Evolutionary conservation across 2,329 filamentous ascomycete genomes (phyloP), one percentile per base, ranked within the genome.

Genomic region (Pseudogymnoascus sp.): DNA sequence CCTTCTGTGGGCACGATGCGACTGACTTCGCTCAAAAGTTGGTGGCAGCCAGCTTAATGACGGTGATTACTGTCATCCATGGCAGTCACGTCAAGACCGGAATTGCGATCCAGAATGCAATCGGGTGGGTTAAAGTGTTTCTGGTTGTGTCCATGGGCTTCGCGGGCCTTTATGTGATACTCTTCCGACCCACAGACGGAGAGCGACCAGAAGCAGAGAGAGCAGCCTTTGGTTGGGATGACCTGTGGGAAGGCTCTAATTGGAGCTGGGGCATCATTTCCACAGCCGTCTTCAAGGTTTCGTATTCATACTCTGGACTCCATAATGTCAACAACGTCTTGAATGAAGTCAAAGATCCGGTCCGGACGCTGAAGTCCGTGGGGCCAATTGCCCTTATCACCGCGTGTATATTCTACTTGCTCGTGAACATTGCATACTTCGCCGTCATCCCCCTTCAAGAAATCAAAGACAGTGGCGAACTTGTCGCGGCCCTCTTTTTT

Each of bases 241-340:
- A 75, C 0, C 65, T 88, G 0, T 88, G 84, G 83, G 76, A 81
- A 39, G 82, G 78, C 33, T 86, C 83, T 1, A 81, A 84, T 59
- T 89, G 85, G 84, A 85, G 81, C 66, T 87, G 83, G 78, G 83
- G 83, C 28, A 75, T 81, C 1, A 74, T 89, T n/a, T 71, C 75
- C 1, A 81, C 79, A 0, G 77, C 79, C 0, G 67, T 82, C 4
- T 79, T 81, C 68, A 82, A 82, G 63, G 78, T 82, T 18, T 75
- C 81, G 57, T 82, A 80, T 73, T 79, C 74, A 57, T 83, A 77
- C 68, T 76, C 77, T 23, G 79, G 80, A 33, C 77, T 79, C 68
- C 74, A 73, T 63, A 81, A 79, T 59, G 76, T 78, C 59, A 81
- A 82, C 67, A 79, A 81, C 64, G 79, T 81, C 10, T 70, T 84